These are phyloP conservation scores for Trichoderma afroharzianum DNA, from an alignment of 2,329 filamentous ascomycete genomes.

Conservation along the genomic window DNA sequence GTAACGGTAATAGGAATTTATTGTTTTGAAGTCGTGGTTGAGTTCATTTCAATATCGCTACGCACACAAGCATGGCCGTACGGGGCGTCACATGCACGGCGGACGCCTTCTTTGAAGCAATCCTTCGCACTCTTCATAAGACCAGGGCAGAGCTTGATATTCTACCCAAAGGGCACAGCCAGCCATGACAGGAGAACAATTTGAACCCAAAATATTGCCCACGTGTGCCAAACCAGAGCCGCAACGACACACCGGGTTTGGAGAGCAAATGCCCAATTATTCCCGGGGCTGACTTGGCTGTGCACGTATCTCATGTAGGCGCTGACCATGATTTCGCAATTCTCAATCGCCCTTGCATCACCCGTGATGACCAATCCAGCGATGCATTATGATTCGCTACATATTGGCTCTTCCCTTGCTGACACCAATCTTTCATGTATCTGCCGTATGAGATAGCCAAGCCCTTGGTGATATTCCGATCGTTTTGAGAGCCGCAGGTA, in stretches of 20 bases:
- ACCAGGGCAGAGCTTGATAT: neutral
- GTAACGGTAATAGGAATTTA: neutral
- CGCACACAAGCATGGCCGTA: neutral
- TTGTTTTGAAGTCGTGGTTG: neutral
- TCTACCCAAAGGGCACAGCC: neutral
- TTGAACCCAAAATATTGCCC: neutral
- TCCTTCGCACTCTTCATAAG: neutral
- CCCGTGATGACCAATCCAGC: conserved; percentile 8
- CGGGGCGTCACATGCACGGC: neutral
- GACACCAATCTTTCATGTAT: neutral
- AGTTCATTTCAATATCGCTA: neutral
- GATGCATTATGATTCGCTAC: neutral
- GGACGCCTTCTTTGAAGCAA: neutral
- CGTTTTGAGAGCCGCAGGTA: neutral
- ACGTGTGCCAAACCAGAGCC: neutral
- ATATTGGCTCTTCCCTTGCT: neutral
- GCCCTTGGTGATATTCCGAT: neutral
- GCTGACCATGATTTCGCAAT: conserved; percentile 9
- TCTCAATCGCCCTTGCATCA: neutral
- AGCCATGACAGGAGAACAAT: neutral
- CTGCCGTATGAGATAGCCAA: neutral
- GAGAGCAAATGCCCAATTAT: neutral
- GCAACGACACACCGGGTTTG: neutral
- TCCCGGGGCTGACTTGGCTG: neutral
- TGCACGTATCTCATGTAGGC: neutral